Conservation (phyloP, 805 yeast species). For the Ogataea nonfermentans region DNA sequence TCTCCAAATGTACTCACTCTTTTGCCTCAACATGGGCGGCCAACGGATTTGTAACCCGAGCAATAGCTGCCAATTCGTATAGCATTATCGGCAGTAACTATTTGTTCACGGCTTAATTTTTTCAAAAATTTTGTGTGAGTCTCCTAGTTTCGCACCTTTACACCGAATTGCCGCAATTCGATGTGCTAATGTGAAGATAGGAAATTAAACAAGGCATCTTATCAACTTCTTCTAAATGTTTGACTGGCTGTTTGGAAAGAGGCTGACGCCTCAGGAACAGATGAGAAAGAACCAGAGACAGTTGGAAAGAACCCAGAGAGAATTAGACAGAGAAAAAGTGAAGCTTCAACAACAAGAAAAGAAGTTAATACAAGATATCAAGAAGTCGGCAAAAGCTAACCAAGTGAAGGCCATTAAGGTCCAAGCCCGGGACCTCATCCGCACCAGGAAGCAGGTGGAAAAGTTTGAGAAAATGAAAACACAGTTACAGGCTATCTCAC, state of each 20-base stretch:
- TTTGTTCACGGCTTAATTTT: neutral
- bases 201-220: neutral
- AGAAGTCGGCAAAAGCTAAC: constrained; percentile 86
- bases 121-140: constrained; percentile 1
- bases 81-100: constrained; percentile 48
- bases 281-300: constrained; percentile 95
- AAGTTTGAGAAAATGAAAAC: constrained; percentile 94
- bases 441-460: constrained; percentile 79
- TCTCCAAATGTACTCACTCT: constrained; percentile 36
- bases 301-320: constrained; percentile 90
- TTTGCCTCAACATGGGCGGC: constrained; percentile 59
- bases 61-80: constrained; percentile 86
- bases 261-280: constrained; percentile 90
- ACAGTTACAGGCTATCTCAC: constrained; percentile 89
- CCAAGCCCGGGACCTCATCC: constrained; percentile 91
- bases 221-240: constrained; percentile 39
- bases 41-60: constrained; percentile 67
- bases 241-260: constrained; percentile 96
- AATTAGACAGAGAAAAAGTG: constrained; percentile 80
- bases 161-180: constrained; percentile 2
- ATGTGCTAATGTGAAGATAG: neutral
- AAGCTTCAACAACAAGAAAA: constrained; percentile 92
- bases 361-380: constrained; percentile 79
- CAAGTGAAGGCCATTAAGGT: constrained; percentile 88
- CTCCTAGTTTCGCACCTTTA: neutral